Evolutionary conservation across 345 rosid species (phyloP), one percentile per base, ranked within the genome.

Genomic region (Salix viminalis): DNA sequence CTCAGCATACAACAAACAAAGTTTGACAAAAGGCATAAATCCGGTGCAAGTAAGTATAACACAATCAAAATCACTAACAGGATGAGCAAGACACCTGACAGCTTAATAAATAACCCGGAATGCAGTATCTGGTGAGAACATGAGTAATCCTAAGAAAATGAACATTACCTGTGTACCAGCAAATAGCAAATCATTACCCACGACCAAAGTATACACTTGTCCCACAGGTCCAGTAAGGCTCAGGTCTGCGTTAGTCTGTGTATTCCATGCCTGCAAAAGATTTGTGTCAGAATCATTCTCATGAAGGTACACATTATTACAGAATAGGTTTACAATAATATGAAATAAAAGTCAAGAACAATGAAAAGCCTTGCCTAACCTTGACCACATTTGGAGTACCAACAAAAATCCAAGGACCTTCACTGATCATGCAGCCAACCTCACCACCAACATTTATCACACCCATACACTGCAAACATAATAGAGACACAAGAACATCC

Each of bases 351-450:
- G 44, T 6, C 32, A 26, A 69, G 32, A 79, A 54, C 13, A 26
- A 78, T 41, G 42, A 28, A 72, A 34, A 67, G 66, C 28, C 28
- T 58, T 58, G 62, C 54, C 85, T 74, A 84, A 87, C 99, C 99
- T 92, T 96, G 46, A 96, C 90, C 81, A 86, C 50, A 91, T 94
- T 90, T 52, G 92, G 95, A 80, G 92, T 64, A 75, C 99, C 98
- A 81, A 92, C 89, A 83, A 96, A 92, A 50, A 96, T 83, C 98
- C 99, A 94, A 7, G 98, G 97, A 74, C 97, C 97, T 90, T 94
- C 99, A 81, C 79, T 92, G 65, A 96, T 88, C 88, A 96, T 85
- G 87, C 97, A 96, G 42, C 97, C 97, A 71, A 94, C 88, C 81
- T 96, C 97, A 67, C 94, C 97, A 61, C 96, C 97, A 81, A 92